A percentile compares a stretch with the other conserved stretches of the same genome.
Conservation (phyloP, 768 basidiomycete species). For the Brasilioporus rufonigricans region DNA sequence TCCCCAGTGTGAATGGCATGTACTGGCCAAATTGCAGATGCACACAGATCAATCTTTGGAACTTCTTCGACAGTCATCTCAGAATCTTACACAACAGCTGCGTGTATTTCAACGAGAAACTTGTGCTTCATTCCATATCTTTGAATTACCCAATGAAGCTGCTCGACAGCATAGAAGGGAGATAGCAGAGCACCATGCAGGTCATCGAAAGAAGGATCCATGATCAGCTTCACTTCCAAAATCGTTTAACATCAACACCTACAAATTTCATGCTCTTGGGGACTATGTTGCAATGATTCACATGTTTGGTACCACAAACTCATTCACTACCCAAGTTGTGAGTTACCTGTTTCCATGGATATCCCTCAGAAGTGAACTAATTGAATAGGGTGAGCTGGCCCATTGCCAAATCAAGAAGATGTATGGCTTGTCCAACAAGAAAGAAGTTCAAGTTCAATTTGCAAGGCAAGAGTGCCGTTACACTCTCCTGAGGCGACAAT, state of each 20-base stretch:
- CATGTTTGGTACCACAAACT: not conserved
- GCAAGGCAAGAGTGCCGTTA: not conserved
- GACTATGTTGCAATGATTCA: not conserved
- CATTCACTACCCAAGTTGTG: not conserved
- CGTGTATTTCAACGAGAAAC: not conserved
- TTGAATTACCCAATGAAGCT: not conserved
- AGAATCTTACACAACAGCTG: not conserved
- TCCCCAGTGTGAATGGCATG: not conserved
- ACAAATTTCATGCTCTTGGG: not conserved
- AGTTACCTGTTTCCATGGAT: not conserved
- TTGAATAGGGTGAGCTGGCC: not conserved
- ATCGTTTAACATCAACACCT: not conserved
- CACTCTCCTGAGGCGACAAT: slow-evolving; percentile 2
- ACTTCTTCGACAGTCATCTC: not conserved
- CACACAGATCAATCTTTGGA: not conserved
- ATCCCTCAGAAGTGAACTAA: not conserved
- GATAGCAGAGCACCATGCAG: not conserved
- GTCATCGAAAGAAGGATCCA: not conserved
- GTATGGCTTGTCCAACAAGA: not conserved
- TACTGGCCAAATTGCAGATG: not conserved
- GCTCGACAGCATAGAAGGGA: not conserved
- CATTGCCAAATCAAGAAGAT: not conserved
- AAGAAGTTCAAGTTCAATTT: not conserved
- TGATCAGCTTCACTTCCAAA: not conserved
- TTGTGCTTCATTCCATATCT: not conserved